Evolutionary conservation across 2,329 filamentous ascomycete genomes (phyloP).

Genomic region (Botrytis galanthina): DNA sequence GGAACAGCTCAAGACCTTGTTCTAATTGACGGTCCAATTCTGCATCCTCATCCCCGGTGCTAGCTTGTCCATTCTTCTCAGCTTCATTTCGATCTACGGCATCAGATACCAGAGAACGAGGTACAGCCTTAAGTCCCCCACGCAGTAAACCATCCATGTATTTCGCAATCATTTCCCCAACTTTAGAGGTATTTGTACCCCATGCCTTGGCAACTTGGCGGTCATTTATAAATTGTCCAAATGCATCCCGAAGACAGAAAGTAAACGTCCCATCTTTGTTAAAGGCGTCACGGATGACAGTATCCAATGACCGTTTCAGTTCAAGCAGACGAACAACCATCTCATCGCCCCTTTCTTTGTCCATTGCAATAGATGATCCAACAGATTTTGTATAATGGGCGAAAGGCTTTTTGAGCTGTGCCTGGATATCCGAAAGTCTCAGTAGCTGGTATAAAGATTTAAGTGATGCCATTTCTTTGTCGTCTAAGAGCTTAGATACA

Average conservation of each 20-base stretch:
- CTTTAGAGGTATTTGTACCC: slow-evolving; percentile 84
- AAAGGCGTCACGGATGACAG: slow-evolving; percentile 75
- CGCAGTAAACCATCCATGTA: slow-evolving; percentile 88
- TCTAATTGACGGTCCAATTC: slow-evolving; percentile 91
- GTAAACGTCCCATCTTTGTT: slow-evolving; percentile 72
- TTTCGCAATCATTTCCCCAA: slow-evolving; percentile 98
- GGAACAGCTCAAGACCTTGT: slow-evolving; percentile 88
- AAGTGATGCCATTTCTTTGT: slow-evolving; percentile 67
- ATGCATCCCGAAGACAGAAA: slow-evolving; percentile 78
- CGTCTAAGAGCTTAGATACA: slow-evolving; percentile 70
- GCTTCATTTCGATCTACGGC: slow-evolving; percentile 55
- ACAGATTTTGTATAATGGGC: slow-evolving; percentile 73
- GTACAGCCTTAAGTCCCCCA: slow-evolving; percentile 81
- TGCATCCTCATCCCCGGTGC: slow-evolving; percentile 80
- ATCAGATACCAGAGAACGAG: slow-evolving; percentile 64
- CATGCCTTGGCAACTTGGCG: slow-evolving; percentile 68
- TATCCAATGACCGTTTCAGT: slow-evolving; percentile 75
- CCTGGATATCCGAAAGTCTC: slow-evolving; percentile 66
- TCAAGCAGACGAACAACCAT: slow-evolving; percentile 84
- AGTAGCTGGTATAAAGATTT: slow-evolving; percentile 77
- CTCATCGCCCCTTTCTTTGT: slow-evolving; percentile 72
- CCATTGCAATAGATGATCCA: slow-evolving; percentile 75
- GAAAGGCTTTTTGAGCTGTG: slow-evolving; percentile 70
- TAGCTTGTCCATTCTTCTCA: slow-evolving; percentile 62
- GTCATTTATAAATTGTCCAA: slow-evolving; percentile 90